Evolutionary conservation across 306 rosid species (phyloP).

Genomic region (Dicorynia guianensis): DNA sequence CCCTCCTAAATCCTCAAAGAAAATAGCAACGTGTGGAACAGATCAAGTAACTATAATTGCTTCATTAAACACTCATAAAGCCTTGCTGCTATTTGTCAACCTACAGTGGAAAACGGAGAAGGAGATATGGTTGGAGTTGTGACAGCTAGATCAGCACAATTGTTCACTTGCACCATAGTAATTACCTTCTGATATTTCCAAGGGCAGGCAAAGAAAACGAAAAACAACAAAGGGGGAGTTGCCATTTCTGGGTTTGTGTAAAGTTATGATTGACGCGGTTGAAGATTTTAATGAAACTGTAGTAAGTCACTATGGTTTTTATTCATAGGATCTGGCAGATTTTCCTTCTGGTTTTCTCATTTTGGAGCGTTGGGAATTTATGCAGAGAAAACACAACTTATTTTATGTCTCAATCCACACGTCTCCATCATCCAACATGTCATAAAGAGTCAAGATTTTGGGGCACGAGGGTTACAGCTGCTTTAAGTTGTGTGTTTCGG

Average conservation of each 20-base stretch:
- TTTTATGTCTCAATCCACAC: slow-evolving; percentile 25
- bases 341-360: neutral
- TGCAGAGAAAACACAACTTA: neutral
- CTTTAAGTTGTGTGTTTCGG: neutral
- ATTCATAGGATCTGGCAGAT: neutral
- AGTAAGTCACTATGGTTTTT: no score
- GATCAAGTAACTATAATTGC: no score
- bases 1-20: neutral
- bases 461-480: slow-evolving; percentile 33
- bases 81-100: neutral
- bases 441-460: slow-evolving; percentile 37
- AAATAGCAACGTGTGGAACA: no score
- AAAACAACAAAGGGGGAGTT: neutral
- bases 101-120: neutral
- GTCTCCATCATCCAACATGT: slow-evolving; percentile 39
- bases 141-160: slow-evolving; percentile 44
- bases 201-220: slow-evolving; percentile 31
- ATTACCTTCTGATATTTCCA: slow-evolving; percentile 51
- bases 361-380: neutral
- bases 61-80: neutral
- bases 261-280: slow-evolving; percentile 46
- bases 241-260: slow-evolving; percentile 3
- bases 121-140: slow-evolving; percentile 7
- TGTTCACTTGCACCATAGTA: slow-evolving; percentile 15
- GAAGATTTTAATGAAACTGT: neutral